Percentiles rank a stretch among this genome's conserved stretches.
These are phyloP conservation scores for Pachysolen tannophilus DNA, from an alignment of 805 yeast species.

Conservation along the genomic window DNA sequence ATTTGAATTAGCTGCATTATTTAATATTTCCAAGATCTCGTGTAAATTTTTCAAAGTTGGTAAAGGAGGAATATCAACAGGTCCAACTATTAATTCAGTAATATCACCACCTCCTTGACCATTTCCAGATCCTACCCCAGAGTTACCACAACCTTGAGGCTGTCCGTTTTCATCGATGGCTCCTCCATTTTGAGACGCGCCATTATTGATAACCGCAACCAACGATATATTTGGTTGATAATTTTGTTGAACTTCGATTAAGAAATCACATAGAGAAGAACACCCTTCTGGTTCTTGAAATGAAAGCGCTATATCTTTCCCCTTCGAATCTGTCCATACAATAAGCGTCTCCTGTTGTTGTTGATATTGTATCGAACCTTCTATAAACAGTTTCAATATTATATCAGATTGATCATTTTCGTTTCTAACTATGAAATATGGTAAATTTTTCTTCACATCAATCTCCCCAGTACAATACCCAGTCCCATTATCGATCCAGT, in stretches of 20 bases:
- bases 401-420: slow-evolving; percentile 55
- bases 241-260: slow-evolving; percentile 57
- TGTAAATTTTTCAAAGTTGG: slow-evolving; percentile 46
- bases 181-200: too few relatives aligned
- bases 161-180: too few relatives aligned
- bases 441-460: slow-evolving; percentile 25
- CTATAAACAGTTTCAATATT: slow-evolving; percentile 57
- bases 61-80: slow-evolving; percentile 57
- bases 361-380: slow-evolving; percentile 76
- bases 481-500: slow-evolving; percentile 90
- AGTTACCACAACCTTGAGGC: too few relatives aligned
- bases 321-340: slow-evolving; percentile 80
- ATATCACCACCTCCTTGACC: slow-evolving; percentile 35
- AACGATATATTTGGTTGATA: slow-evolving; percentile 60
- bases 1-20: slow-evolving; percentile 52
- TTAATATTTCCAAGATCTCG: slow-evolving; percentile 46
- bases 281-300: slow-evolving; percentile 93
- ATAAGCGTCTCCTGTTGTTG: slow-evolving; percentile 91
- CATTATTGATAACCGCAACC: slow-evolving; percentile 50
- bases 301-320: slow-evolving; percentile 76
- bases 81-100: slow-evolving; percentile 76
- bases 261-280: slow-evolving; percentile 71
- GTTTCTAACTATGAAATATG: slow-evolving; percentile 64
- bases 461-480: slow-evolving; percentile 80
- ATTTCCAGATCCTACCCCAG: neutral